These are phyloP conservation scores for Spathaspora arborariae DNA, from an alignment of 805 yeast genomes.

Conservation along the genomic window DNA sequence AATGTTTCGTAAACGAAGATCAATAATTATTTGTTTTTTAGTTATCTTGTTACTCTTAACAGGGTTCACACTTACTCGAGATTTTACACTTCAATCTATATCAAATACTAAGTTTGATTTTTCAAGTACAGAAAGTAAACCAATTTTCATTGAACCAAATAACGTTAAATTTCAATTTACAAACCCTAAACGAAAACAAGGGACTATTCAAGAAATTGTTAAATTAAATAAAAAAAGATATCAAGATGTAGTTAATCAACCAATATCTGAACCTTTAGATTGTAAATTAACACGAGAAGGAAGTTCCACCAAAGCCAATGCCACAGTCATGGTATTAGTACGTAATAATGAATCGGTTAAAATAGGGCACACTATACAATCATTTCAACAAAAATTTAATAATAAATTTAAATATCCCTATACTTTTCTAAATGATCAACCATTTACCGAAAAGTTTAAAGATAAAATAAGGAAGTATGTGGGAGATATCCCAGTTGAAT, in stretches of 20 bases:
- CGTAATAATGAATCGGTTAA: constrained; percentile 56
- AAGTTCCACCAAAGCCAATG: constrained; percentile 47
- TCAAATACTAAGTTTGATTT: too few relatives aligned
- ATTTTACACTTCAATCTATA: not conserved
- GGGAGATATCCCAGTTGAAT: constrained; percentile 26
- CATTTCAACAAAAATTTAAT: constrained; percentile 65
- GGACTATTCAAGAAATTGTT: constrained; percentile 30
- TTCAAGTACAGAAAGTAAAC: not conserved
- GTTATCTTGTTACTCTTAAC: not conserved
- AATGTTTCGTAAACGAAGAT: not conserved
- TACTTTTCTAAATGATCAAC: constrained; percentile 70
- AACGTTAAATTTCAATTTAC: constrained; percentile 32
- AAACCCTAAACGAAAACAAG: constrained; percentile 24
- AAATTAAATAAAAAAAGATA: constrained; percentile 36
- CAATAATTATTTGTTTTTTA: not conserved
- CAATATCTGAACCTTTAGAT: constrained; percentile 48
- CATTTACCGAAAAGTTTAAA: constrained; percentile 59
- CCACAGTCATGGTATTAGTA: constrained; percentile 72
- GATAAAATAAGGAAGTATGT: constrained; percentile 12
- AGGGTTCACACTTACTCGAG: not conserved
- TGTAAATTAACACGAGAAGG: not conserved
- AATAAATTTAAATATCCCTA: constrained; percentile 73
- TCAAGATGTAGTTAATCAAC: constrained; percentile 27
- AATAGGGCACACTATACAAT: constrained; percentile 50
- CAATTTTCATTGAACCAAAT: constrained; percentile 18